These are phyloP conservation scores for Vitellaria paradoxa DNA, from an alignment of 179 eudicot genomes.

Conservation along the genomic window DNA sequence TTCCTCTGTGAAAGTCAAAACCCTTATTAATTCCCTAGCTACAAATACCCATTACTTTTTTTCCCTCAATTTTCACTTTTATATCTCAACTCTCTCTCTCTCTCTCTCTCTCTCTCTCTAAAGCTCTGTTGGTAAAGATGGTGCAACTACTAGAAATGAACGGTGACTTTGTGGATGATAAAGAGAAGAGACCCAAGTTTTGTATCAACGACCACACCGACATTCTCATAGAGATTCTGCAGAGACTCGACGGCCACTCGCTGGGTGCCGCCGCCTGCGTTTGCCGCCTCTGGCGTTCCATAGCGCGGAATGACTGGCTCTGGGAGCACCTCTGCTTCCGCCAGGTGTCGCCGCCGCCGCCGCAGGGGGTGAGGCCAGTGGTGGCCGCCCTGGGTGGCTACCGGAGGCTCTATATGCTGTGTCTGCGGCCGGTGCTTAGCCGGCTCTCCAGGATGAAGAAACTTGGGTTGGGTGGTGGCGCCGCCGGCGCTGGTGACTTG, in stretches of 20 bases:
- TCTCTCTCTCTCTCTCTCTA: neutral
- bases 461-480: slow-evolving; percentile 3
- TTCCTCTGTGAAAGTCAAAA: neutral
- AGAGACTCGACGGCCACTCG: slow-evolving; percentile 59
- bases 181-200: slow-evolving; percentile 21
- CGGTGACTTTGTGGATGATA: neutral
- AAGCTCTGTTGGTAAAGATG: neutral
- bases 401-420: slow-evolving; percentile 59
- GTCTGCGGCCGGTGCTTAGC: slow-evolving; percentile 49
- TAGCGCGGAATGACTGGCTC: slow-evolving; percentile 49
- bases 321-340: slow-evolving; percentile 84
- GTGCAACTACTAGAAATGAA: neutral
- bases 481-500: neutral
- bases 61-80: slow-evolving; percentile 4
- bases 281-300: slow-evolving; percentile 53
- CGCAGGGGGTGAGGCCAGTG: slow-evolving; percentile 35
- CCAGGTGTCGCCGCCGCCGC: slow-evolving; percentile 54
- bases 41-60: slow-evolving; percentile 1
- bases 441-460: slow-evolving; percentile 23
- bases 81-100: slow-evolving; percentile 13
- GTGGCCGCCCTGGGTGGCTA: slow-evolving; percentile 73
- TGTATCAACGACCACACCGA: slow-evolving; percentile 60
- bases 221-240: slow-evolving; percentile 51
- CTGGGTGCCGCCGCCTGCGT: slow-evolving; percentile 60
- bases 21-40: neutral